Conservation (phyloP, 176 grass and related monocot genomes). For the Canna indica region DNA sequence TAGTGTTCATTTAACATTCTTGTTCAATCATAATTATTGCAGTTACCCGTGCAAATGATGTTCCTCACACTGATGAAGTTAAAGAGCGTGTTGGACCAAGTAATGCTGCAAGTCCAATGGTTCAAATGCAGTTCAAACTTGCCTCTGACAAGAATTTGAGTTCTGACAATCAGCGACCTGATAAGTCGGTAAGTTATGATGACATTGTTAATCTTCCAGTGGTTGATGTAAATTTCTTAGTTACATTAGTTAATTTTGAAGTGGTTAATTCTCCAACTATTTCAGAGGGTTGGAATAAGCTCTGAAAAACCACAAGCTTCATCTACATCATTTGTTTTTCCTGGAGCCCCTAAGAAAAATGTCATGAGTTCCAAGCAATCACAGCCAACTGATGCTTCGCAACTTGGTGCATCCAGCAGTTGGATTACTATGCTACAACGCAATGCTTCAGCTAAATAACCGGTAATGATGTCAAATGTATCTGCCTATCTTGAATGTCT, state of each 20-base stretch:
- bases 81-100: conserved; percentile 35
- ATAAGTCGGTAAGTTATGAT: conserved; percentile 36
- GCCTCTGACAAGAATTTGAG: conserved; percentile 23
- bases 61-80: conserved; percentile 28
- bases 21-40: conserved; percentile 6
- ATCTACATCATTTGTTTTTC: conserved; percentile 23
- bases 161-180: conserved; percentile 18
- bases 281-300: conserved; percentile 32
- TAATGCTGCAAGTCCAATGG: conserved; percentile 28
- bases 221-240: background rate
- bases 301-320: conserved; percentile 30
- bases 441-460: conserved; percentile 55
- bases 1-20: background rate
- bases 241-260: background rate
- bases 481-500: background rate
- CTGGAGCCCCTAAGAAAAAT: conserved; percentile 40
- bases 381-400: conserved; percentile 32
- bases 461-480: no score
- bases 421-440: conserved; percentile 49
- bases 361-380: conserved; percentile 34
- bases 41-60: conserved; percentile 35
- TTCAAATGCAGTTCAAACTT: conserved; percentile 47
- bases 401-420: conserved; percentile 38
- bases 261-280: conserved; percentile 8
- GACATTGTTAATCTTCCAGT: no score